Evolutionary conservation across 2,329 filamentous ascomycete species (phyloP).

Genomic region (Ceratocystis harringtonii): DNA sequence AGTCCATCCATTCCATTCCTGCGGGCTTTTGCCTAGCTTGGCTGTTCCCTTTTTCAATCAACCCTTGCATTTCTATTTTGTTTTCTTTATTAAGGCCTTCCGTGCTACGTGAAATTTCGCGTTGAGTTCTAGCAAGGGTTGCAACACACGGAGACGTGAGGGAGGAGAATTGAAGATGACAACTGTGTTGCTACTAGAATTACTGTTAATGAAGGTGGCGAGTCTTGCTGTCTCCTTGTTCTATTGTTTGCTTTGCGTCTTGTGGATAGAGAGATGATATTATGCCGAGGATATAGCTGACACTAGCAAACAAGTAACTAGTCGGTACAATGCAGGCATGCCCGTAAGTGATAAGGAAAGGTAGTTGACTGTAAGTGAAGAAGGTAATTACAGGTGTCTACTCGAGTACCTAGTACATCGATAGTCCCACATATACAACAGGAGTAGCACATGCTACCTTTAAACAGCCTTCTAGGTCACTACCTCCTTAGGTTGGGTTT

Average conservation of each 20-base stretch:
- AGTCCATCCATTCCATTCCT: constrained; percentile 4
- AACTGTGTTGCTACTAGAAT: too few relatives aligned
- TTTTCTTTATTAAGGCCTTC: not conserved
- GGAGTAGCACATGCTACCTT: not conserved
- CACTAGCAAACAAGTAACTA: too few relatives aligned
- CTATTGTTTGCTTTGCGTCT: too few relatives aligned
- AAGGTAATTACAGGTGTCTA: too few relatives aligned
- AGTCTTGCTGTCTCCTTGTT: too few relatives aligned
- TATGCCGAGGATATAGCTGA: too few relatives aligned
- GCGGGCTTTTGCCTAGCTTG: not conserved
- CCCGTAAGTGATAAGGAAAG: too few relatives aligned
- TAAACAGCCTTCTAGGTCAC: not conserved
- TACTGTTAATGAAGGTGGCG: too few relatives aligned
- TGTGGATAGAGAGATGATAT: too few relatives aligned
- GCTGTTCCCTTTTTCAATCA: not conserved
- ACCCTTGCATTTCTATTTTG: not conserved
- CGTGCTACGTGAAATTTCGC: not conserved
- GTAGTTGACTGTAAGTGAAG: too few relatives aligned
- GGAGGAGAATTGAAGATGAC: not conserved
- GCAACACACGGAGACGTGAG: not conserved
- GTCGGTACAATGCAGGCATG: too few relatives aligned
- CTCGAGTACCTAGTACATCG: not conserved
- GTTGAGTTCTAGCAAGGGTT: not conserved
- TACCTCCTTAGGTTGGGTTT: not conserved
- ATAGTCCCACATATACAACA: not conserved